Evolutionary conservation across 257 asterid genomes (phyloP), one percentile per base, ranked within the genome.

Genomic region (Nicotiana noctiflora): DNA sequence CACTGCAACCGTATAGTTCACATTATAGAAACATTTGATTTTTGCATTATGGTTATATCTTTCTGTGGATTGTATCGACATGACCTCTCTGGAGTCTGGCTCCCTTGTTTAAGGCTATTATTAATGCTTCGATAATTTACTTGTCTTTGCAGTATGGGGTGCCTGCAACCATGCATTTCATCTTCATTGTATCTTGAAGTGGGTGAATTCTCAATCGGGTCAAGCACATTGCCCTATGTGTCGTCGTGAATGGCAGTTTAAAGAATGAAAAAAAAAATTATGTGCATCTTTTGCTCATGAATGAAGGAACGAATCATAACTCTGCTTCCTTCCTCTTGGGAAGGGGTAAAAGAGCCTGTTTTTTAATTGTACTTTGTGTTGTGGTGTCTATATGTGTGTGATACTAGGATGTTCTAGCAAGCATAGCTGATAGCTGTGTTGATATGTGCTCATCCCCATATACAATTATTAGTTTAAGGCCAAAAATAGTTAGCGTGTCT

Each of bases 141-240:
- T 74, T 74, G 61, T 23, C 17, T 74, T 49, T 74, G 86, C 92
- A 93, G 97, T 92, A 9, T 92, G 97, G 99, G 98, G 98, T 7
- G 88, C 94, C 40, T 94, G 98, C 90, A 94, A 94, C 90, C 97
- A 92, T 82, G 94, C 97, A 6, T 95, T 95, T 88, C 98, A 95
- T 88, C 98, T 95, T 29, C 99, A 95, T 88, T 95, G 98, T 82
- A 95, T 95, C 79, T 89, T 95, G 89, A 95, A 95, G 86, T 95
- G 99, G 99, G 98, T 95, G 78, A 93, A 95, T 84, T 90, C 97
- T 0, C 99, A 93, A 87, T 93, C 97, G 75, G 83, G 95, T 51
- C 97, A 90, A 84, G 97, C 99, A 13, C 99, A 93, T 83, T 95
- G 99, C 68, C 98, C 99, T 68, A 93, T 95, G 96, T 94, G 98